Evolutionary conservation across 768 basidiomycete genomes (phyloP), one percentile per base, ranked within the genome.

Genomic region (Saitozyma sp.): DNA sequence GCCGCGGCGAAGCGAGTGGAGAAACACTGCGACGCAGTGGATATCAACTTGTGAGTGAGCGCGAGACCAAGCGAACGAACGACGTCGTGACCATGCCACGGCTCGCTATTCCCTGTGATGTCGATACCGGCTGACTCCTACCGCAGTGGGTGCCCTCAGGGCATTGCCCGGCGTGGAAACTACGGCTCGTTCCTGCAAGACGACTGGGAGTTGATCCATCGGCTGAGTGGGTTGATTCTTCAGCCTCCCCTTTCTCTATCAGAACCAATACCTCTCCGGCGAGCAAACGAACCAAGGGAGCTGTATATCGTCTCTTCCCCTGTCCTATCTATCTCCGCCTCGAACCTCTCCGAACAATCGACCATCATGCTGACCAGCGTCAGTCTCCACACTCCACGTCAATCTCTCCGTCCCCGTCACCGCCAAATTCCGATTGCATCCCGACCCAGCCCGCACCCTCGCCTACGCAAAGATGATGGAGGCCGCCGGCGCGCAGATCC

Each of bases 401-500:
- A 89, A 93, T 68, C 85, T 99, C 7, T 83, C 85, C 1, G 82
- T 96, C n/a, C 96, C 96, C 2, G 92, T 98, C 2, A 96, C 93
- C 0, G 96, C 92, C 50, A 98, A 99, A 76, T 96, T 97, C 79
- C 87, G 96, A 8, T 87, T 95, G 2, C 97, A 94, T 77, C 85
- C 89, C 1, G 87, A 87, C 0, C 78, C 91, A 37, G 89, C 90
- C 70, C 89, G 89, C 80, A 97, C 95, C 0, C 87, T 98, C 1
- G 88, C 87, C 64, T 99, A 99, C 68, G 96, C 96, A 1, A 85
- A 89, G 75, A 96, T 98, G 93, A 86, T 99, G 46, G 93, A 96
- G 80, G 82, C 86, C 0, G 93, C 96, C 0, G 96, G 96, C 0
- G 96, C 95, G 0, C 94, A 98, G 74, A 91, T 97, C 50, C 82